Percentiles rank a stretch among this genome's conserved stretches.
Evolutionary conservation across 176 grass and related monocot genomes (phyloP).

Genomic region (Zizania latifolia): DNA sequence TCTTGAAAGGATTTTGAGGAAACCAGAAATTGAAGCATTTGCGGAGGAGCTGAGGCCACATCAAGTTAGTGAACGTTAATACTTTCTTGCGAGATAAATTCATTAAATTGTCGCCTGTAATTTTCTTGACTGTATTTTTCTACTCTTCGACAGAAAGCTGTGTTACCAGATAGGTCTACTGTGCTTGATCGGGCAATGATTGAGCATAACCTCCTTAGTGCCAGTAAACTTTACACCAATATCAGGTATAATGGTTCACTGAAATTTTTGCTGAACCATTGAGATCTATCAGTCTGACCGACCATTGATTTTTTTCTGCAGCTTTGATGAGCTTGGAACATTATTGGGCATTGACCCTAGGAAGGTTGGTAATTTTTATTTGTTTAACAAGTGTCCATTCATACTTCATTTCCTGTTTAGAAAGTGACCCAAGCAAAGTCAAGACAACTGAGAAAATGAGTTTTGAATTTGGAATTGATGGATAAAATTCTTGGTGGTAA

Average conservation of each 20-base stretch:
- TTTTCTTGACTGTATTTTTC: slow-evolving; percentile 19
- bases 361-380: slow-evolving; percentile 54
- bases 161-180: slow-evolving; percentile 90
- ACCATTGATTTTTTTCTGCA: slow-evolving; percentile 28
- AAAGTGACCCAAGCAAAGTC: not conserved
- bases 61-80: slow-evolving; percentile 45
- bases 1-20: slow-evolving; percentile 98
- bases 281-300: slow-evolving; percentile 20
- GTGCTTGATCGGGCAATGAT: slow-evolving; percentile 98
- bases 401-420: not conserved
- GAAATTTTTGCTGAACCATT: slow-evolving; percentile 7
- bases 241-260: slow-evolving; percentile 56
- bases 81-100: not conserved
- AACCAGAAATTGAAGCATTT: slow-evolving; percentile 99
- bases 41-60: slow-evolving; percentile 88
- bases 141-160: slow-evolving; percentile 69
- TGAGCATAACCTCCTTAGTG: slow-evolving; percentile 97
- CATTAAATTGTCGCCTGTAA: not conserved
- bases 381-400: not conserved
- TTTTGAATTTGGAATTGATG: not conserved
- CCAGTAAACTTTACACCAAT: slow-evolving; percentile 94
- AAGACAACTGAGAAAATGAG: not conserved
- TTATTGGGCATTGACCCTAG: slow-evolving; percentile 89
- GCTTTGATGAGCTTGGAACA: slow-evolving; percentile 93
- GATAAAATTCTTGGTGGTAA: not conserved